Evolutionary conservation across 805 yeast species (phyloP), one percentile per base, ranked within the genome.

Genomic region (Metschnikowia lachancei): DNA sequence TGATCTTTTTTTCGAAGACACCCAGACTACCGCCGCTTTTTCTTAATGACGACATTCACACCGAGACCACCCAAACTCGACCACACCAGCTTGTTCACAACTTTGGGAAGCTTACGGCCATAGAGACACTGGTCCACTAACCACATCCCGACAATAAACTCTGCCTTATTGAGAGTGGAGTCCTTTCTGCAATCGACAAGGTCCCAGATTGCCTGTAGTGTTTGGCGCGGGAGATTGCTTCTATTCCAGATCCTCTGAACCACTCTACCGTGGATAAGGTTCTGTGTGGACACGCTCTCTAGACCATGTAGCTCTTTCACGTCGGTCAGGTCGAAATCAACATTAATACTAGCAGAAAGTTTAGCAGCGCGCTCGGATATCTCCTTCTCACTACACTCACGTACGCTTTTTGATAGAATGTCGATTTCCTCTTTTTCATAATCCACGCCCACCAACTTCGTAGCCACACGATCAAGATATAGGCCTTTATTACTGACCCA

Each of bases 81-180:
- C 98, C 98, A 94, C 1, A 92, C 82, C 24, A 74, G 76, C 4
- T 77, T 79, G 34, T 78, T 82, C 5, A 94, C 78, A 32, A 66
- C 66, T 49, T 78, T 75, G 0, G 99, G 98, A 40, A 94, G 68
- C 62, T 94, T 94, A 33, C 95, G 74, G 0, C 99, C 99, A 61
- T 92, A 94, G 12, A 94, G 72, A 61, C 97, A 87, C 66, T 94
- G 99, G 64, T 94, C 99, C 2, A 94, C 91, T 4, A 91, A 66
- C 99, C 99, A 94, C 86, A 87, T 91, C 0, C 99, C 99, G n/a
- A 91, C 92, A 28, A 92, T 69, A 58, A 94, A 94, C 52, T 91
- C 92, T 31, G 82, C 83, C 51, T 87, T 79, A 54, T 83, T 85
- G 45, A 94, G 69, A 1, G 87, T 79, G 0, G 96, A 95, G 61